These are phyloP conservation scores for Phaeosphaeriaceae sp. DNA, from an alignment of 2,329 filamentous ascomycete genomes.

Conservation along the genomic window DNA sequence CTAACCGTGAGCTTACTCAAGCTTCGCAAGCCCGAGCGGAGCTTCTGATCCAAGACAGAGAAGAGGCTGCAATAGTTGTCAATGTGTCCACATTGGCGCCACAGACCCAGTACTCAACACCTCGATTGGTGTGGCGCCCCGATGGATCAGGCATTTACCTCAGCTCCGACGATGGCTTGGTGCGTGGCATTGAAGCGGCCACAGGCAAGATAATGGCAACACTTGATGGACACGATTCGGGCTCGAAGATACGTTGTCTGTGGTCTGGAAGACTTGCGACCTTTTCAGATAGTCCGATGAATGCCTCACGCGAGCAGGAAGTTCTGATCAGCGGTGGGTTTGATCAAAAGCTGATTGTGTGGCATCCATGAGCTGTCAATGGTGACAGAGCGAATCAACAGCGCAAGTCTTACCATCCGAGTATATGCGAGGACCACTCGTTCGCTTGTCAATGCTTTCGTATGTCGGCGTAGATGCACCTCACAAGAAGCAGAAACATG, in stretches of 20 bases:
- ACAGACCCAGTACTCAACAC: constrained; percentile 71
- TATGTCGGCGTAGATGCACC: background rate
- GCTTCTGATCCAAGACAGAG: constrained; percentile 61
- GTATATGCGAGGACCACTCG: background rate
- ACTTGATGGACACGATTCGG: constrained; percentile 64
- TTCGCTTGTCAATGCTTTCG: background rate
- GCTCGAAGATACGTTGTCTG: constrained; percentile 66
- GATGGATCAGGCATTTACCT: constrained; percentile 70
- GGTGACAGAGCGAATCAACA: background rate
- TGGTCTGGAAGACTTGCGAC: constrained; percentile 60
- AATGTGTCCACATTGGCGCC: constrained; percentile 68
- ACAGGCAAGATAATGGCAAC: constrained; percentile 64
- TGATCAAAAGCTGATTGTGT: constrained; percentile 68
- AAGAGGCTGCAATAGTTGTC: constrained; percentile 67
- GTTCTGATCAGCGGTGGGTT: constrained; percentile 70
- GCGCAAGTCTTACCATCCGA: background rate
- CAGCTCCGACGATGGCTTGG: constrained; percentile 69
- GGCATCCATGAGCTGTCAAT: constrained; percentile 46
- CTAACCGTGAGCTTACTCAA: constrained; percentile 50
- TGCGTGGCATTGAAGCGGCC: constrained; percentile 66
- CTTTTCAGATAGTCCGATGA: constrained; percentile 22
- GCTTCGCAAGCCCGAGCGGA: constrained; percentile 61
- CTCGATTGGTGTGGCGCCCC: constrained; percentile 68
- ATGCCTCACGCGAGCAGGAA: constrained; percentile 51
- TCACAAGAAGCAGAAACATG: background rate